Base-by-base conservation (phyloP, 1,139 yeast genomes). In the Taiozyma sp. region DNA sequence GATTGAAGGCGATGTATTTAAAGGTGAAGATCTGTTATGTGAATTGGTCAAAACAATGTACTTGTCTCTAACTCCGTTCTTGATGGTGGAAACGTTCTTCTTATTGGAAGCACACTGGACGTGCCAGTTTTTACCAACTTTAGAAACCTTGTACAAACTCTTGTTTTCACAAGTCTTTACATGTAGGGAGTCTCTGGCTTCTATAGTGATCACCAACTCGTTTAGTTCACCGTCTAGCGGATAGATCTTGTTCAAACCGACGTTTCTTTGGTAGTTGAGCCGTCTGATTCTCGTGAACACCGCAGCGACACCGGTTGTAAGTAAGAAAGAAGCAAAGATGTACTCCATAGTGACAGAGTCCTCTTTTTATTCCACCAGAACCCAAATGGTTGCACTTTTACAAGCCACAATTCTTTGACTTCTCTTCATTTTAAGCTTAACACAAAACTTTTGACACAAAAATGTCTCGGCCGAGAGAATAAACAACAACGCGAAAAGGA, bases 1-100 rank as follows among this genome's bases (percentile, higher is more conserved):
- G 2, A 57, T 50, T 0, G 61, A 57, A 1, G 61, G 58, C 1
- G 61, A 51, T 4, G 59, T 53, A 16, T 51, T 41, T 47, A 58
- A 50, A 2, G 62, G 60, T 0, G 60, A 54, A 5, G 37, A 26
- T 46, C 45, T 45, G 11, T 21, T 6, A 4, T 21, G 14, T 9
- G 34, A 21, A 28, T 46, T 43, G 47, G 48, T 50, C 47, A 59
- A 46, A 7, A 51, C 54, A 8, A 60, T 53, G 47, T 51, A 59
- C 46, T 56, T 57, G 24, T 58, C 57, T 9, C 40, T 28, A 19
- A 9, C 32, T 0, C 53, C 47, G 43, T 54, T 48, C 28, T 49
- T 52, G 35, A 59, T 41, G 3, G 56, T 57, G 11, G 57, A 54
- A 46, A 58, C 43, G 19, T 45, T 50, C 43, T 46, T 46, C 22